Percentiles rank a stretch among this genome's conserved stretches.
These are phyloP conservation scores for Echinosophora koreensis DNA, from an alignment of 306 rosid species.

Conservation along the genomic window DNA sequence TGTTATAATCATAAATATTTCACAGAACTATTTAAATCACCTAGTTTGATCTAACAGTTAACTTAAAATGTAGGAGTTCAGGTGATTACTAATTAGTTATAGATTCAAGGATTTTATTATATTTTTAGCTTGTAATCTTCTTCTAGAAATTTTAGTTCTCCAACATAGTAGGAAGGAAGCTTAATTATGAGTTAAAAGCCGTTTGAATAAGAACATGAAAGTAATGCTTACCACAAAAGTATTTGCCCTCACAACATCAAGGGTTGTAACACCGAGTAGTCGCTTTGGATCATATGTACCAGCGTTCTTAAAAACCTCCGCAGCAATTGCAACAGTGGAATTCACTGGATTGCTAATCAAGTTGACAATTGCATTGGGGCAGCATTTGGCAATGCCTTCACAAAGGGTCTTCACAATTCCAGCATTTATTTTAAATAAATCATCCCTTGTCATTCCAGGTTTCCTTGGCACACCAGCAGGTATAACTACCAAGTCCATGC, in stretches of 20 bases:
- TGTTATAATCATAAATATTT: background rate
- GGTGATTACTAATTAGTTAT: background rate
- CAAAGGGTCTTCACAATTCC: constrained; percentile 90
- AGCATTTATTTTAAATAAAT: constrained; percentile 90
- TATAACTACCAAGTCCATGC: constrained; percentile 86
- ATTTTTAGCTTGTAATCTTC: constrained; percentile 5
- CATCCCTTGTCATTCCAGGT: constrained; percentile 99
- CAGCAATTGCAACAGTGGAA: constrained; percentile 93
- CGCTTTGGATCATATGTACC: constrained; percentile 91
- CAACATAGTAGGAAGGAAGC: constrained; percentile 5
- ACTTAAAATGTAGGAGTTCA: background rate
- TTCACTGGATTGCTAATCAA: constrained; percentile 98
- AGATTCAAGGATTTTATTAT: background rate
- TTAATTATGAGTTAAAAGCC: constrained; percentile 3
- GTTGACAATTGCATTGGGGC: constrained; percentile 92
- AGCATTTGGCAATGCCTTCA: constrained; percentile 83
- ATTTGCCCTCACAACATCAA: constrained; percentile 93
- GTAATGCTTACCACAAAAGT: constrained; percentile 84
- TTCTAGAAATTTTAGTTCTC: background rate
- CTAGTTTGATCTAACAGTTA: background rate
- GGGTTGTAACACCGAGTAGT: constrained; percentile 91
- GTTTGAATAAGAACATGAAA: constrained; percentile 18
- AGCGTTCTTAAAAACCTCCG: constrained; percentile 94
- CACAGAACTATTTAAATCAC: background rate
- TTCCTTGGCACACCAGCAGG: constrained; percentile 97